Base-by-base conservation (phyloP, 2,329 filamentous ascomycete species). In the Pseudocercospora fuligena region DNA sequence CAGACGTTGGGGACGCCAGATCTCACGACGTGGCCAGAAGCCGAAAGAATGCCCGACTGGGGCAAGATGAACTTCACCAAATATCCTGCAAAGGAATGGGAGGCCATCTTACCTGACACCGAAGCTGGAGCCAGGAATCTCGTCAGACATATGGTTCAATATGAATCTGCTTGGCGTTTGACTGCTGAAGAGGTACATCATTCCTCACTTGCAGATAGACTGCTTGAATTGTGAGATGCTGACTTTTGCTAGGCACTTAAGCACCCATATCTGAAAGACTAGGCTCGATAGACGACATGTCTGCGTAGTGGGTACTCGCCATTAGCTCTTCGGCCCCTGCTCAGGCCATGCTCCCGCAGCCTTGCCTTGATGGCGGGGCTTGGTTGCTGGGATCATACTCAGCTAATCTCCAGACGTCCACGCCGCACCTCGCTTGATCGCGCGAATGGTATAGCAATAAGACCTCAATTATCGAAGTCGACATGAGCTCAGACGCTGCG, bases 1-100 rank as follows among this genome's bases (percentile, higher is more conserved):
- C 90, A 92, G 79, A 96, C 90, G 0, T 79, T 99, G 6, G 96
- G 96, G 1, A 97, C 94, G 1, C 95, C 95, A 0, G 91, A 90
- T 53, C 79, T 84, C n/a, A 83, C 89, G 61, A 88, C 83, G 0
- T 99, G 95, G 95, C 95, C 95, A 1, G 85, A 94, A 79, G 91
- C 92, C 5, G 80, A 80, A 11, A 75, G 76, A 0, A 90, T 96
- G 74, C 91, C 92, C 0, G 95, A 97, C 19, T 99, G 97, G 85
- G 92, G 94, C 14, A 96, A 91, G 75, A 87, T 91, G 76, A 80
- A 93, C 78, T 99, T 97, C 80, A 86, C 89, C 47, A 83, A 88
- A 14, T 97, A 97, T 75, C 86, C 89, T 3, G 79, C 83, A 0
- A 86, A 86, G 69, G 69, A 82, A 0, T 97, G 94, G 93, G 83